Evolutionary conservation across 345 rosid species (phyloP), one percentile per base, ranked within the genome.

Genomic region (Bruguiera parviflora): DNA sequence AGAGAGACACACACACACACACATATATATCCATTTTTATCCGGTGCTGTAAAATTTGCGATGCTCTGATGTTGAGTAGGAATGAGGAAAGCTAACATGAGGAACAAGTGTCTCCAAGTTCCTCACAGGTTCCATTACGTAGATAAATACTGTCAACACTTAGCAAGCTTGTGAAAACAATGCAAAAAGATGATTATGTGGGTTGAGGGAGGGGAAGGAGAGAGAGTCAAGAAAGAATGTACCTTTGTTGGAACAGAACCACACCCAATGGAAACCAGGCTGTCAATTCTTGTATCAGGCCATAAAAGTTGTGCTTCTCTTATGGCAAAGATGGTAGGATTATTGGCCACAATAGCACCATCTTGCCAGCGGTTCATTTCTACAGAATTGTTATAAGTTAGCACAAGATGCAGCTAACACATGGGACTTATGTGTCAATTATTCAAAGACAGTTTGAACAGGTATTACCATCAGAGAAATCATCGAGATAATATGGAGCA

Each of bases 241-340:
- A 92, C 99, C 91, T 92, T 92, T n/a, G 98, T 85, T 61, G 97
- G 96, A 76, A 95, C 94, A 69, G 98, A 89, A 67, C 99, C 99
- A 77, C 97, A 88, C 60, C 99, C 98, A 75, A 95, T 81, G 2
- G 99, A 95, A 73, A 95, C 96, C 78, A 95, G 81, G 68, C 97
- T 87, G 75, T 95, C 98, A 71, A 95, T 95, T 75, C 79, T 88
- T 66, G 97, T 85, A 84, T 95, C 99, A 67, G 99, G 97, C 99
- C 99, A 95, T 20, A 95, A 76, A 81, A 95, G 97, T 84, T 95
- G 98, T 68, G 99, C 98, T 87, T 95, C 99, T 82, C 98, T 86
- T 66, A 95, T 85, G 73, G 97, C 88, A 75, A 92, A 87, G 29
- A 95, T 78, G 7, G 98, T 90, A 70, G 99, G 98, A 83, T 95